Conservation (phyloP, 805 yeast species). For the Ogataea glucozyma region DNA sequence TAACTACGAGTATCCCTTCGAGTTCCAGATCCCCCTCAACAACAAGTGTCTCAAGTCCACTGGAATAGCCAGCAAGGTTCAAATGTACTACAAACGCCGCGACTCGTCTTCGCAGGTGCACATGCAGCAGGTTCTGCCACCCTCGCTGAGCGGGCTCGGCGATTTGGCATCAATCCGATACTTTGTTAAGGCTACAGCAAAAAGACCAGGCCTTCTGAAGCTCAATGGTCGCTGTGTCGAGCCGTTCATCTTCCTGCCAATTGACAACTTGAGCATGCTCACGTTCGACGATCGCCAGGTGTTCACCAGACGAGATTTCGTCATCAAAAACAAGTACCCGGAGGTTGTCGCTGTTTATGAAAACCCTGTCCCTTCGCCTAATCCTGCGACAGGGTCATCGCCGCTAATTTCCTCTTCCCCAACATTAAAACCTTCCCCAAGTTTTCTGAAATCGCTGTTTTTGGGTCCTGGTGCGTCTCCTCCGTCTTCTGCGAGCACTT, state of each 20-base stretch:
- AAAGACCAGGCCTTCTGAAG: constrained; percentile 49
- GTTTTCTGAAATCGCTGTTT: constrained; percentile 36
- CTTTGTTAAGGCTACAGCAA: constrained; percentile 62
- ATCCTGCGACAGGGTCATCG: constrained; percentile 1
- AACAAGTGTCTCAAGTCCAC: constrained; percentile 37
- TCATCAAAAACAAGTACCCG: constrained; percentile 42
- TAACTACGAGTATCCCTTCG: constrained; percentile 49
- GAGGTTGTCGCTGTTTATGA: constrained; percentile 43
- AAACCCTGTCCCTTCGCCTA: constrained; percentile 13
- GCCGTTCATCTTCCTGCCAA: constrained; percentile 57
- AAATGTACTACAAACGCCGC: constrained; percentile 9
- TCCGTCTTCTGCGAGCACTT: constrained; percentile 12
- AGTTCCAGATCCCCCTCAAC: constrained; percentile 44
- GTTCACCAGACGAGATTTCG: constrained; percentile 46
- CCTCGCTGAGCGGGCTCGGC: constrained; percentile 27
- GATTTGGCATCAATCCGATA: constrained; percentile 44
- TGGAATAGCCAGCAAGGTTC: constrained; percentile 17
- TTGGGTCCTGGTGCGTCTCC: constrained; percentile 13
- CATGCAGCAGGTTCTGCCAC: constrained; percentile 26
- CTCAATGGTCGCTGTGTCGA: constrained; percentile 46
- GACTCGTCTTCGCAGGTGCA: constrained; percentile 19
- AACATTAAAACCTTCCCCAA: constrained; percentile 21
- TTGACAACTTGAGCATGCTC: constrained; percentile 35
- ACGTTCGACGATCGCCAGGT: constrained; percentile 40
- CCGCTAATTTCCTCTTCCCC: constrained; percentile 4